Percentiles rank a stretch among this genome's conserved stretches.
Conservation (phyloP, 2,329 filamentous ascomycete species). For the Ceratocystis albifundus region DNA sequence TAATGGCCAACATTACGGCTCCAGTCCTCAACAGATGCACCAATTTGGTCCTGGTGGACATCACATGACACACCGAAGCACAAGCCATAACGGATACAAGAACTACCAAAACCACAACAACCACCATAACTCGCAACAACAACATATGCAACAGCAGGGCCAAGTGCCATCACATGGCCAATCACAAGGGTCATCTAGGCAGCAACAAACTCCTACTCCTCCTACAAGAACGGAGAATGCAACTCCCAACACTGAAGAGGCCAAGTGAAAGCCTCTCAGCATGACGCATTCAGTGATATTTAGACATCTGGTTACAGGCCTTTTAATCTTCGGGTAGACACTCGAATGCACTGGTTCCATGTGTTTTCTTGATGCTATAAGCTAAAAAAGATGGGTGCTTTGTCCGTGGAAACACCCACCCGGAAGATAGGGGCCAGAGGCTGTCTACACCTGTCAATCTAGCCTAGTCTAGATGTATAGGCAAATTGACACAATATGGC, state of each 20-base stretch:
- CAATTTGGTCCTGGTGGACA: conserved; percentile 41
- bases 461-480: background rate
- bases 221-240: conserved; percentile 20
- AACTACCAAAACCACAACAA: conserved; percentile 21
- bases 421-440: background rate
- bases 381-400: background rate
- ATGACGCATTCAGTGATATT: background rate
- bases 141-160: background rate
- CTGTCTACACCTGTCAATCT: too few relatives aligned
- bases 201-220: conserved; percentile 20
- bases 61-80: conserved; percentile 22
- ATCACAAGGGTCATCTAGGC: background rate
- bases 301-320: background rate
- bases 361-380: background rate
- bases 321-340: background rate
- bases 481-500: background rate
- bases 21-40: conserved; percentile 54
- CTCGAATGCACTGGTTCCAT: background rate
- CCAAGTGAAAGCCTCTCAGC: conserved; percentile 16
- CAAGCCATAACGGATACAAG: conserved; percentile 22
- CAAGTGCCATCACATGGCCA: background rate
- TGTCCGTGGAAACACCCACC: background rate
- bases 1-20: conserved; percentile 51
- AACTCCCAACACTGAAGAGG: conserved; percentile 22
- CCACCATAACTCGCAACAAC: conserved; percentile 17